phyloP scores from a whole-genome alignment of 2,329 filamentous ascomycete species.

The Nothopassalora personata region DNA sequence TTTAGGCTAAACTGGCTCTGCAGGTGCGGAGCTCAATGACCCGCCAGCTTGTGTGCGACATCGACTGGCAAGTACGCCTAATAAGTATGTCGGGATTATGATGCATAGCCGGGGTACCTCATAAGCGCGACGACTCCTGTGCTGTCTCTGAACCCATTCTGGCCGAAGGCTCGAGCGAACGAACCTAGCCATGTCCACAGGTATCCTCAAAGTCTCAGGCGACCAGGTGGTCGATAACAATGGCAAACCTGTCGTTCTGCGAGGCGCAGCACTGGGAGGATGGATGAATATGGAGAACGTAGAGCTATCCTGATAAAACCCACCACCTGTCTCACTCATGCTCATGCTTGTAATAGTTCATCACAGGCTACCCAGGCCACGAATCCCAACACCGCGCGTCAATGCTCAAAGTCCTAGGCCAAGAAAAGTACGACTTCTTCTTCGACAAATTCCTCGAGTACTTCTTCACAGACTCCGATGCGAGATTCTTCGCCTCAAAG shows the following conservation, averaged over 20 bases:
- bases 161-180: too few relatives aligned
- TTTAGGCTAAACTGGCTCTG: too few relatives aligned
- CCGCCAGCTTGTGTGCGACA: too few relatives aligned
- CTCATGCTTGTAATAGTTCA: conserved; percentile 48
- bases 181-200: conserved; percentile 4
- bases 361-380: conserved; percentile 57
- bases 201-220: conserved; percentile 33
- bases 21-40: too few relatives aligned
- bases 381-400: conserved; percentile 53
- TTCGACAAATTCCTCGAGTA: conserved; percentile 54
- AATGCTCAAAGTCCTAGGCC: conserved; percentile 50
- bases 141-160: too few relatives aligned
- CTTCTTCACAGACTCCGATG: conserved; percentile 56
- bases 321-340: neutral
- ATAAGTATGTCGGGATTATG: too few relatives aligned
- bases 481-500: conserved; percentile 52
- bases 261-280: conserved; percentile 44
- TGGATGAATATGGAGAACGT: conserved; percentile 39
- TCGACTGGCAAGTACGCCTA: too few relatives aligned
- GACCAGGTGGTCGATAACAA: conserved; percentile 44
- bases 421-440: conserved; percentile 55
- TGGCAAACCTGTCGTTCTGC: conserved; percentile 44
- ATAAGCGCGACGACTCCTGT: too few relatives aligned
- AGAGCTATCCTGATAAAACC: neutral
- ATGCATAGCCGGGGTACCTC: too few relatives aligned